Evolutionary conservation across 2,329 filamentous ascomycete species (phyloP).

Genomic region (Sclerotinia borealis): DNA sequence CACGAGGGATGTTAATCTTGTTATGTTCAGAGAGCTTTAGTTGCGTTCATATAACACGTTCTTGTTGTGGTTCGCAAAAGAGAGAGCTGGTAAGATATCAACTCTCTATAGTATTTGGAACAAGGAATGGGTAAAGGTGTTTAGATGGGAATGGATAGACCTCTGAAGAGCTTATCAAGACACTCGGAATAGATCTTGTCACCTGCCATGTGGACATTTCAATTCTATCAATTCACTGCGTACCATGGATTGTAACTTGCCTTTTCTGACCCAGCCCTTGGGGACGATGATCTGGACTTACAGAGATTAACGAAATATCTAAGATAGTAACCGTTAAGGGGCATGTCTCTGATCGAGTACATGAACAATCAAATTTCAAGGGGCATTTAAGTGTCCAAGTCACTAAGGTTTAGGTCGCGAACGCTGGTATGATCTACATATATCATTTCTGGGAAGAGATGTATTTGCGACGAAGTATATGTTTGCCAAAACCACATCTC

Average conservation of each 20-base stretch:
- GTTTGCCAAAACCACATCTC: too few relatives aligned
- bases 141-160: background rate
- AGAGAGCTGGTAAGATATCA: background rate
- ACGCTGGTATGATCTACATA: background rate
- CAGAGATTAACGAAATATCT: background rate
- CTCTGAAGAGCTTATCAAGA: background rate
- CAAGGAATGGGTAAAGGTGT: background rate
- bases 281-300: background rate
- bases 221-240: background rate
- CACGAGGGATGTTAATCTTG: slow-evolving; percentile 3
- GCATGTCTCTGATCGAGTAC: background rate
- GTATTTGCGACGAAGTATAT: too few relatives aligned
- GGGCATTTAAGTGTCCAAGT: background rate
- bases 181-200: background rate
- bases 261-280: background rate
- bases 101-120: background rate
- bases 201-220: background rate
- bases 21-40: fast-evolving
- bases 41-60: background rate
- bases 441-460: too few relatives aligned
- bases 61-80: background rate
- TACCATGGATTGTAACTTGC: background rate
- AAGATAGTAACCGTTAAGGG: background rate
- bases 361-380: background rate
- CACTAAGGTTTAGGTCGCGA: too few relatives aligned